These are phyloP conservation scores for Nothopassalora personata DNA, from an alignment of 2,329 filamentous ascomycete genomes.

Conservation along the genomic window DNA sequence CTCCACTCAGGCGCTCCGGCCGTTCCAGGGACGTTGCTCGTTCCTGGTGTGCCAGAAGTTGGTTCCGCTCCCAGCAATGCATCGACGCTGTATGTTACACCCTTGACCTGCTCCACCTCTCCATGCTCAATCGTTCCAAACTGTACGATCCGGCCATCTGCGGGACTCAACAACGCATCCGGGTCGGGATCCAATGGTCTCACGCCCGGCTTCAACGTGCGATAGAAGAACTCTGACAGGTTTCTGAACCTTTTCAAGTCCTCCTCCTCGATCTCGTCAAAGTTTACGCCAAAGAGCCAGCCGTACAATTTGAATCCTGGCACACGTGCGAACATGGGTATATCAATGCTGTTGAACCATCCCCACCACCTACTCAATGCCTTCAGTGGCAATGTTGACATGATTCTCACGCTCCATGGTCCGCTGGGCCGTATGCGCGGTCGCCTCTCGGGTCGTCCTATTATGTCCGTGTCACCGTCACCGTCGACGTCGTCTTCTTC, in stretches of 20 bases:
- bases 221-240: conserved; percentile 94
- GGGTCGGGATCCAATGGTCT: conserved; percentile 78
- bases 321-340: conserved; percentile 80
- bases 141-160: conserved; percentile 86
- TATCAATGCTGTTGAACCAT: conserved; percentile 79
- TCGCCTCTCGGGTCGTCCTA: conserved; percentile 47
- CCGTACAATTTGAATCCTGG: conserved; percentile 91
- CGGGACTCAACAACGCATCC: conserved; percentile 76
- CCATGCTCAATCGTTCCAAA: conserved; percentile 88
- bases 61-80: conserved; percentile 66
- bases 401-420: conserved; percentile 88
- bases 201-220: conserved; percentile 80
- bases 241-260: conserved; percentile 90
- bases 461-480: conserved; percentile 23
- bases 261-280: conserved; percentile 79
- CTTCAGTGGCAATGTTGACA: conserved; percentile 88
- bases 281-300: conserved; percentile 83
- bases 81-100: conserved; percentile 95
- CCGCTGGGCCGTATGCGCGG: conserved; percentile 71
- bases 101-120: conserved; percentile 97
- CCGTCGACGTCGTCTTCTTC: conserved; percentile 47
- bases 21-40: conserved; percentile 32
- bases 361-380: conserved; percentile 87
- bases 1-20: conserved; percentile 35
- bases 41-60: conserved; percentile 44